Evolutionary conservation across 208 protist species (phyloP), one percentile per base, ranked within the genome.

Genomic region (Tritrichomonas foetus): DNA sequence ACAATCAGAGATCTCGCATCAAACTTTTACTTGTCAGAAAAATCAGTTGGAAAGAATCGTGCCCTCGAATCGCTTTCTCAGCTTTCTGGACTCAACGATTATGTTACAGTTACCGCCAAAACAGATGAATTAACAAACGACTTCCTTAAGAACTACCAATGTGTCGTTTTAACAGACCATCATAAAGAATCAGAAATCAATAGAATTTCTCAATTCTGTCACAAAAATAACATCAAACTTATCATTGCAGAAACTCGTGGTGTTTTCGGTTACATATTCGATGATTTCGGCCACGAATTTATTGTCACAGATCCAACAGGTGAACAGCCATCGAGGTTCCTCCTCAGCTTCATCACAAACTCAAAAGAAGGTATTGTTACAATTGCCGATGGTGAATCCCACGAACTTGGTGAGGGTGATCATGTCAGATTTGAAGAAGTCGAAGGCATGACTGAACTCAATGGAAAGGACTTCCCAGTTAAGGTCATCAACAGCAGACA

Each of bases 41-140:
- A 53, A 30, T 96, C 97, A 84, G 94, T 98, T 44, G 97, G 97
- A 82, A 94, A 97, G 82, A 95, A 94, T 80, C 57, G 97, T 74
- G 97, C 96, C 25, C 74, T 94, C 9, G 95, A 94, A 30, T 96
- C 89, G 44, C 16, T 94, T 0, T 22, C 80, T 49, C 95, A 96
- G 61, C 93, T 98, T 22, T 89, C 94, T 36, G 97, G 98, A 93
- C 96, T 98, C 66, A 98, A 98, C 95, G 75, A 82, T 14, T 97
- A 97, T 93, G 97, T 98, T 30, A 50, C 84, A 3, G 94, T 96
- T 39, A 2, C 30, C 20, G 49, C 94, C n/a, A 93, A 61, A 25
- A 64, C 57, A 53, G 92, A 64, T 39, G 47, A 36, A 49, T 64
- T 95, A 27, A 89, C 57, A 25, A 27, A 75, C 9, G 66, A 72